A percentile compares a stretch with the other conserved stretches of the same genome.
phyloP scores from a whole-genome alignment of 441 rosid genomes.

The Gossypium trilobum region DNA sequence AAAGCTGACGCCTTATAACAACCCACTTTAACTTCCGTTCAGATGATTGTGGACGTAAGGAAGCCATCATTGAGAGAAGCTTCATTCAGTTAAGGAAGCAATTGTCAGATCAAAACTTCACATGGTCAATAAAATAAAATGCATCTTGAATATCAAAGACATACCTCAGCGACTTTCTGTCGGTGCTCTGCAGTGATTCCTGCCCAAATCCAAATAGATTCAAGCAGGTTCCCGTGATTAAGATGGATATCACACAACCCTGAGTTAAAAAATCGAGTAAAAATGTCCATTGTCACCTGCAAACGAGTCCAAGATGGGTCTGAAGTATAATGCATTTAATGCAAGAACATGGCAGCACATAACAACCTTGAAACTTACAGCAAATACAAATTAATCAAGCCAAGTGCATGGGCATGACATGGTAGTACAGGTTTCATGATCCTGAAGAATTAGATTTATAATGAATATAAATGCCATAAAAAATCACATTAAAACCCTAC shows the following conservation, averaged over 20 bases:
- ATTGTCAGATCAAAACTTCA: conserved; percentile 22
- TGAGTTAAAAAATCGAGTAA: conserved; percentile 45
- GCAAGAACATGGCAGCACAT: not conserved
- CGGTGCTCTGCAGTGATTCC: conserved; percentile 81
- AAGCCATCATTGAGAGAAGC: conserved; percentile 88
- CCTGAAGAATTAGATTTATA: not conserved
- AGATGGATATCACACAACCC: conserved; percentile 78
- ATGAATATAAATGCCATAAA: conserved; percentile 2
- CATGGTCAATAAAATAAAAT: conserved; percentile 9
- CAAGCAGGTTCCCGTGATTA: conserved; percentile 82
- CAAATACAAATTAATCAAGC: not conserved
- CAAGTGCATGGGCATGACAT: not conserved
- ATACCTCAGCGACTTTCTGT: conserved; percentile 87
- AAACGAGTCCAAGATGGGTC: conserved; percentile 14
- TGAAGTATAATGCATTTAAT: not conserved
- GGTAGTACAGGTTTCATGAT: not conserved
- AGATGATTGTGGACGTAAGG: conserved; percentile 87
- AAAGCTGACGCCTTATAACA: conserved; percentile 85
- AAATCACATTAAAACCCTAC: not conserved
- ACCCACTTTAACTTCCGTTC: conserved; percentile 79
- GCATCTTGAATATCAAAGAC: conserved; percentile 12
- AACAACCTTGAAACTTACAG: not conserved
- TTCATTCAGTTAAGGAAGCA: conserved; percentile 30
- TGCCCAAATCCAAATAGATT: conserved; percentile 92
- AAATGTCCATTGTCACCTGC: conserved; percentile 70